Percentiles rank a stretch among this genome's conserved stretches.
Conservation (phyloP, 1,139 yeast genomes). For the Sugiyamaella xylanicola region DNA sequence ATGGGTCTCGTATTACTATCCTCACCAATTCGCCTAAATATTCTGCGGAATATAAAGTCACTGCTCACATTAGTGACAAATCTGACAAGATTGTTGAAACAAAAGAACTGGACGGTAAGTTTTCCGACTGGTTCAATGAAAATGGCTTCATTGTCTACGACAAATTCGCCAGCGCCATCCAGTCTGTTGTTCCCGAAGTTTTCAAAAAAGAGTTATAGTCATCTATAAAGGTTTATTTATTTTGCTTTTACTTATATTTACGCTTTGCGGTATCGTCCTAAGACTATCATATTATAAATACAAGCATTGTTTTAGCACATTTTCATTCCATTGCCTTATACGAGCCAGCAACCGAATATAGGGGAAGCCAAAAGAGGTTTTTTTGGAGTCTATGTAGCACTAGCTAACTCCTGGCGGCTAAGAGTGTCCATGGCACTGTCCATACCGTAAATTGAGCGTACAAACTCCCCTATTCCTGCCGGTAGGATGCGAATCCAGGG, state of each 20-base stretch:
- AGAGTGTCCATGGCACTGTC: slow-evolving; percentile 48
- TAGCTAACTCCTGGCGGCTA: too few relatives aligned
- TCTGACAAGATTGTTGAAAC: slow-evolving; percentile 24
- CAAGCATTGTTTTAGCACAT: too few relatives aligned
- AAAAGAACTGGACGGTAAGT: slow-evolving; percentile 23
- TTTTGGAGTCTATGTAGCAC: too few relatives aligned
- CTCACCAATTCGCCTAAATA: slow-evolving; percentile 42
- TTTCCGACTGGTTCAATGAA: slow-evolving; percentile 36
- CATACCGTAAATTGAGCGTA: slow-evolving; percentile 60
- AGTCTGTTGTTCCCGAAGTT: slow-evolving; percentile 17
- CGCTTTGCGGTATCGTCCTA: too few relatives aligned
- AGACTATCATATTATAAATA: too few relatives aligned
- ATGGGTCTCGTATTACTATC: slow-evolving; percentile 34
- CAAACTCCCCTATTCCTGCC: slow-evolving; percentile 62
- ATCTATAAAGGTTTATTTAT: too few relatives aligned
- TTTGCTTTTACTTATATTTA: too few relatives aligned
- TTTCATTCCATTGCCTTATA: too few relatives aligned
- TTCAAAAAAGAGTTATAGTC: slow-evolving; percentile 19
- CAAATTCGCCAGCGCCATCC: slow-evolving; percentile 28
- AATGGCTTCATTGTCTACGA: slow-evolving; percentile 36
- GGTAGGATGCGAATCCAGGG: slow-evolving; percentile 72
- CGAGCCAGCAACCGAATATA: too few relatives aligned
- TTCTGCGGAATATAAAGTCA: slow-evolving; percentile 53
- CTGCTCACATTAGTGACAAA: slow-evolving; percentile 39
- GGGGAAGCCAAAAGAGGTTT: too few relatives aligned